Percentiles rank a stretch among this genome's conserved stretches.
phyloP scores from a whole-genome alignment of 1,284 basidiomycete species.

The Entoloma clypeatum region DNA sequence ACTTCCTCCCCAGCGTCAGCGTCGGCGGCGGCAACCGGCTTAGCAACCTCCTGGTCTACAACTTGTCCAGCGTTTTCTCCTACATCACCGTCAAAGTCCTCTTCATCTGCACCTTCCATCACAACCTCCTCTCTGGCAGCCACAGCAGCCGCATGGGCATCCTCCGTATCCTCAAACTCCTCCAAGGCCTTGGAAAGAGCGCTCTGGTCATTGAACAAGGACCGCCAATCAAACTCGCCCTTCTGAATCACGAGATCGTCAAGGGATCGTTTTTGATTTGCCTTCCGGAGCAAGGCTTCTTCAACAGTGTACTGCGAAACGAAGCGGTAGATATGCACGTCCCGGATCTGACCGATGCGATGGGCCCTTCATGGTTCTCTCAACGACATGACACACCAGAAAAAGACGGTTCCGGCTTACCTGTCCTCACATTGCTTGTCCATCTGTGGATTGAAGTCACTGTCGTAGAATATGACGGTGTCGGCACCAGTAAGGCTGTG shows the following conservation, averaged over 20 bases:
- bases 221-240: slow-evolving; percentile 94
- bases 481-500: slow-evolving; percentile 91
- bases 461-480: slow-evolving; percentile 95
- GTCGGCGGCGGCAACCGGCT: slow-evolving; percentile 26
- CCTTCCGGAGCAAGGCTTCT: slow-evolving; percentile 94
- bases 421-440: slow-evolving; percentile 96
- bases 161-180: slow-evolving; percentile 87
- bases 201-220: slow-evolving; percentile 64
- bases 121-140: slow-evolving; percentile 73
- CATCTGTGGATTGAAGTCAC: slow-evolving; percentile 98
- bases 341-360: slow-evolving; percentile 94
- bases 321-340: slow-evolving; percentile 97
- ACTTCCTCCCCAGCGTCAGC: slow-evolving; percentile 36
- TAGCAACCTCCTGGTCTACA: slow-evolving; percentile 6
- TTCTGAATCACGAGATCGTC: slow-evolving; percentile 93
- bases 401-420: slow-evolving; percentile 33
- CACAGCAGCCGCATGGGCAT: slow-evolving; percentile 75
- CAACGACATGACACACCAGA: slow-evolving; percentile 1
- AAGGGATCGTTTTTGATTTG: slow-evolving; percentile 91
- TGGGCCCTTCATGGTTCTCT: slow-evolving; percentile 57
- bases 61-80: slow-evolving; percentile 36
- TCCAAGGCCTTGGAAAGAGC: slow-evolving; percentile 56
- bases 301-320: slow-evolving; percentile 92
- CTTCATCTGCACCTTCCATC: slow-evolving; percentile 72
- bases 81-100: slow-evolving; percentile 61